phyloP scores from a whole-genome alignment of 257 asterid species.

The Solanum peruvianum region DNA sequence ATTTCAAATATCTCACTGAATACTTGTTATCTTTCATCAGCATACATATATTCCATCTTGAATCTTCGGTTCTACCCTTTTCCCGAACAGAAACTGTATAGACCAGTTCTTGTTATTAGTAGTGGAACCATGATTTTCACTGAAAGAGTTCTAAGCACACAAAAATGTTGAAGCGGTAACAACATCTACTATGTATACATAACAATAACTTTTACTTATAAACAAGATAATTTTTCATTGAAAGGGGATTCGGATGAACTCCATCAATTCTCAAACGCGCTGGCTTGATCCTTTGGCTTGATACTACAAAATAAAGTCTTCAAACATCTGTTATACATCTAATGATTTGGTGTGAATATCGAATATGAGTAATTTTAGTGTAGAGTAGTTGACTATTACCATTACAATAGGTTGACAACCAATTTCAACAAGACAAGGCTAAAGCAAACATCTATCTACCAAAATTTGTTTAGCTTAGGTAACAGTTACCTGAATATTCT shows the following conservation, averaged over 20 bases:
- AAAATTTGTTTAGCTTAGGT: neutral
- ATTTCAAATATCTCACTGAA: neutral
- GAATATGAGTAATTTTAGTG: neutral
- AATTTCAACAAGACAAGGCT: neutral
- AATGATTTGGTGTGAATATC: neutral
- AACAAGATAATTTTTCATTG: no score
- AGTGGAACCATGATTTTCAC: no score
- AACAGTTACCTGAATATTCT: slow-evolving; percentile 44
- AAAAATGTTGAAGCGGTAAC: neutral
- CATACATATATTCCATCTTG: neutral
- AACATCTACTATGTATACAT: no score
- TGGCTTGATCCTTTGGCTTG: neutral
- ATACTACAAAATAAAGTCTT: neutral
- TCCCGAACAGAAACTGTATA: neutral
- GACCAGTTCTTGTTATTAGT: neutral
- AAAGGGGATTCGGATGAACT: no score
- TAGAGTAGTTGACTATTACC: neutral
- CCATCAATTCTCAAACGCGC: neutral
- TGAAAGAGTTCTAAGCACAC: neutral
- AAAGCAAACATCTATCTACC: neutral
- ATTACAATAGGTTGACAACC: neutral
- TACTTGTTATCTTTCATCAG: neutral
- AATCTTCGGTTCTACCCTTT: neutral
- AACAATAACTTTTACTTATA: no score
- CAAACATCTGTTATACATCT: neutral